Evolutionary conservation across 2,329 filamentous ascomycete species (phyloP), one percentile per base, ranked within the genome.

Genomic region (Calonectria crousiana): DNA sequence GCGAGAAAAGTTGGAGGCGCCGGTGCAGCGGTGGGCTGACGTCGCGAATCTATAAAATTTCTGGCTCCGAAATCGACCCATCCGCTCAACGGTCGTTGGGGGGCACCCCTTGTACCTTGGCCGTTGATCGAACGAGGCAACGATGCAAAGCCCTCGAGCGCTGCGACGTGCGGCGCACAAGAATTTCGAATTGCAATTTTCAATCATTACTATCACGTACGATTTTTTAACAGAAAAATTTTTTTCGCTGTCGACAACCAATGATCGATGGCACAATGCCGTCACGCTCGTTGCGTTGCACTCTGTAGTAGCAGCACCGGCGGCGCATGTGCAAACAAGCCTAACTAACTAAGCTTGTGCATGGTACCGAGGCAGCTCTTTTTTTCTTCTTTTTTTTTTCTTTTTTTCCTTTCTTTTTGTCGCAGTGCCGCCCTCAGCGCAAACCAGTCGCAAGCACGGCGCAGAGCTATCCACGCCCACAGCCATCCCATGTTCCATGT

Each of bases 51-150:
- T 77, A 71, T 71, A 71, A 76, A 76, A 74, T 67, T 69, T 76
- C 72, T 76, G 70, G 70, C 62, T 76, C 77, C 78, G 72, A 78
- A 80, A 80, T 81, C 79, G 79, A 80, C 79, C 79, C 77, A 81
- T 80, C 69, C 62, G 66, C 56, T 38, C 56, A 64, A 56, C 47
- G 32, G 67, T 58, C 68, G 52, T 60, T 76, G 68, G 68, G 66
- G 60, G 56, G 36, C 20, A 8, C 67, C 53, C 52, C 67, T 47
- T 71, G 52, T 44, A 73, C 75, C 73, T 64, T 76, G 62, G 58
- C 67, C 65, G 20, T 72, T 49, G 44, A 44, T 67, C 26, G 26
- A 66, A 34, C 38, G 65, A 51, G 41, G 18, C 32, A 66, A 58
- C 32, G 34, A 36, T 13, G 36, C 49, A 47, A 67, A 68, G 52